Base-by-base conservation (phyloP, 768 basidiomycete species). In the Pleurotus giganteus region DNA sequence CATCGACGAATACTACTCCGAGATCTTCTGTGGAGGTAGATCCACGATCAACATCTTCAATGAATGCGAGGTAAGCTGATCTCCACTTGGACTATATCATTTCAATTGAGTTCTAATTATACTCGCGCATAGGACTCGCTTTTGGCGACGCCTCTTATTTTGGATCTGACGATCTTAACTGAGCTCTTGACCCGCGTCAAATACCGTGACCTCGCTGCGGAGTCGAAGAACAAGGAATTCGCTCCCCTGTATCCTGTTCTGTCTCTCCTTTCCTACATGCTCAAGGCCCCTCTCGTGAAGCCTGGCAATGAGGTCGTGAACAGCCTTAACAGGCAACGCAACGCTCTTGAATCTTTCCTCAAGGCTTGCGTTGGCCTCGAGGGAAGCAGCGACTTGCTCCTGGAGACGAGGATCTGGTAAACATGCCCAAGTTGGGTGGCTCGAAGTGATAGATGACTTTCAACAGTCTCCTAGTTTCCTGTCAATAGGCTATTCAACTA, bases 1-100 rank as follows among this genome's bases (percentile, higher is more conserved):
- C n/a, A 94, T 98, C 78, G 97, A 98, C 73, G 95, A 98, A 78
- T 98, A 98, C 74, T 94, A 94, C 72, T 95, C 92, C 9, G 95
- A 98, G 80, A 94, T 98, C 65, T 88, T 95, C 77, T 96, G 95
- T 66, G 95, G 95, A 61, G 95, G 95, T 26, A 79, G 92, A 58
- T 91, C 89, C 60, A 92, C 90, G 9, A 94, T 97, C 79, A 94
- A 91, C 70, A 92, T 94, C 74, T 97, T 96, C 83, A 98, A 98
- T 71, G 91, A 95, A 71, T 98, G 96, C 79, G 94, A 96, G 79
- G 88, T 87, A 60, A 11, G 80, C 66, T 31, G 37, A 46, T 49
- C 11, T 46, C 34, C 12, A 11, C 17, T 54, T 28, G 32, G 8
- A 49, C 27, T n/a, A 4, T 51, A 44, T n/a, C 1, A 19, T 37